Percentiles rank a stretch among this genome's conserved stretches.
Conservation (phyloP, 805 yeast species). For the Lipomyces yamadae region DNA sequence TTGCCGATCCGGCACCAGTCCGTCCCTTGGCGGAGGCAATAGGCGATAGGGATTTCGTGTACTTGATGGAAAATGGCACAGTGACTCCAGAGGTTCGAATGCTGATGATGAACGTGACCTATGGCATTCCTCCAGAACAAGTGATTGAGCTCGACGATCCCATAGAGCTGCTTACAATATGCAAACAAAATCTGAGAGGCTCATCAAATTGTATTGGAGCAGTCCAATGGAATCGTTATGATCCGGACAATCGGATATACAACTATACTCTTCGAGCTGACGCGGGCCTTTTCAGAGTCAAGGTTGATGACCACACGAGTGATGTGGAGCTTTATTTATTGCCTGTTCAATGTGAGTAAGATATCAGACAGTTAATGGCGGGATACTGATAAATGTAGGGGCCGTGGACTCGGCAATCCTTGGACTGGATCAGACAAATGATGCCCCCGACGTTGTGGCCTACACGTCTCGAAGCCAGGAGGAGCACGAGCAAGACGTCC, state of each 20-base stretch:
- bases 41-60: constrained; percentile 42
- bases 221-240: constrained; percentile 45
- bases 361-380: constrained; percentile 5
- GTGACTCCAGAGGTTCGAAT: constrained; percentile 42
- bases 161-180: constrained; percentile 40
- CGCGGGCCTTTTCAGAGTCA: constrained; percentile 42
- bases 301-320: constrained; percentile 41
- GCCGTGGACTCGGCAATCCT: constrained; percentile 36
- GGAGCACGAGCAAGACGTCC: constrained; percentile 40
- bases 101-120: constrained; percentile 42
- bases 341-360: constrained; percentile 46
- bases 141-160: constrained; percentile 39
- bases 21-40: constrained; percentile 39
- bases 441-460: constrained; percentile 43
- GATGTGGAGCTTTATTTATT: constrained; percentile 43
- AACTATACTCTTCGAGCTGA: constrained; percentile 48
- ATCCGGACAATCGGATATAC: constrained; percentile 39
- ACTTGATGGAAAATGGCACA: constrained; percentile 38
- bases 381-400: constrained; percentile 25
- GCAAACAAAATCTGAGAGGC: constrained; percentile 45
- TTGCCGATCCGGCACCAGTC: constrained; percentile 42
- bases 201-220: constrained; percentile 46
- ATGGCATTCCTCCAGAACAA: constrained; percentile 43
- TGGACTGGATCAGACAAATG: constrained; percentile 42
- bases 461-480: constrained; percentile 43